These are phyloP conservation scores for Cochlearia excelsa DNA, from an alignment of 345 rosid species.

Conservation along the genomic window DNA sequence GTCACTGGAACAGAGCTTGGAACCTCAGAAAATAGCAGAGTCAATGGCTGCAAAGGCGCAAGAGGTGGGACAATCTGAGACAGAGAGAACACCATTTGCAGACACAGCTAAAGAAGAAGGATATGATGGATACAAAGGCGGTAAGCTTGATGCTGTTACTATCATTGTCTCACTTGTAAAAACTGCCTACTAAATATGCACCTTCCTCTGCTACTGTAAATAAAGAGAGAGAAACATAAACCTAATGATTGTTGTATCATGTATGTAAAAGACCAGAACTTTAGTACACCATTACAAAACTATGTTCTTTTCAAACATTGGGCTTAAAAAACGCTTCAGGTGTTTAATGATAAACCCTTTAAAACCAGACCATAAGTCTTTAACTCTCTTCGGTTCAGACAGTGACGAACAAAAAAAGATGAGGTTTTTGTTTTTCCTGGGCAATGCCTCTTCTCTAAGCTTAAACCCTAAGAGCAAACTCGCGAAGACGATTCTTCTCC, in stretches of 20 bases:
- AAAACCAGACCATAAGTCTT: background rate
- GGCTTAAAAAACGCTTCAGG: no score
- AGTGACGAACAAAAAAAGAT: background rate
- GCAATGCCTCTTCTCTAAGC: constrained; percentile 10
- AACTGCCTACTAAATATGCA: constrained; percentile 1
- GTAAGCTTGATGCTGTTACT: constrained; percentile 64
- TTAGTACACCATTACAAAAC: no score
- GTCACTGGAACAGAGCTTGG: constrained; percentile 43
- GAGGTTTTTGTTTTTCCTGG: constrained; percentile 23
- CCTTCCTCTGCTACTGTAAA: constrained; percentile 15
- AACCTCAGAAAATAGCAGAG: constrained; percentile 71
- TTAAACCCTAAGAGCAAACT: constrained; percentile 31
- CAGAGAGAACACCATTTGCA: constrained; percentile 57
- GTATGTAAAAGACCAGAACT: no score
- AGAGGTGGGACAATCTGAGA: constrained; percentile 43
- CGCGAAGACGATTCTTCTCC: constrained; percentile 8
- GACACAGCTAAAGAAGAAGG: constrained; percentile 75
- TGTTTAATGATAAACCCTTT: no score
- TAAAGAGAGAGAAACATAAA: constrained; percentile 8
- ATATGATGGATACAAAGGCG: constrained; percentile 52
- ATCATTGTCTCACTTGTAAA: constrained; percentile 54
- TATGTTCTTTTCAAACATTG: no score
- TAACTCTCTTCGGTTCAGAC: background rate
- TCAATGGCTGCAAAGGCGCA: constrained; percentile 52
- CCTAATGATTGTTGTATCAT: background rate